phyloP scores from a whole-genome alignment of 1,284 basidiomycete species.

The Cerrena zonata region DNA sequence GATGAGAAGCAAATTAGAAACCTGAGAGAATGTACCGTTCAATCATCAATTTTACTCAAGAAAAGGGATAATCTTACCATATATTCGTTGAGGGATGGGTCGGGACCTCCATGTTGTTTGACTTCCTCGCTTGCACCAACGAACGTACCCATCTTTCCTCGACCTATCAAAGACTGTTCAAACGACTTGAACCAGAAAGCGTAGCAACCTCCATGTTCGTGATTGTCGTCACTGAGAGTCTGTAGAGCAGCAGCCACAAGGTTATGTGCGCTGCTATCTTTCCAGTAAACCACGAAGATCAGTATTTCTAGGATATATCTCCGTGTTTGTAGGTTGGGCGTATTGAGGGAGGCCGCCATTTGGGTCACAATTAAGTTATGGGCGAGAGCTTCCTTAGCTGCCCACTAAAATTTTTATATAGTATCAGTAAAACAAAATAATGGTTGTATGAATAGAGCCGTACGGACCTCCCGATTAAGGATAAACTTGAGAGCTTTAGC shows the following conservation, averaged over 20 bases:
- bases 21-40: constrained; percentile 36
- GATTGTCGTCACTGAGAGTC: constrained; percentile 59
- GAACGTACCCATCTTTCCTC: constrained; percentile 91
- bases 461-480: constrained; percentile 68
- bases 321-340: constrained; percentile 76
- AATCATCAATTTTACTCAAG: constrained; percentile 12
- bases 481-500: constrained; percentile 85
- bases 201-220: constrained; percentile 57
- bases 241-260: constrained; percentile 63
- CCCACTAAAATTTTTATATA: constrained; percentile 41
- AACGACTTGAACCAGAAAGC: constrained; percentile 88
- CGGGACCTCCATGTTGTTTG: constrained; percentile 52
- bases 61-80: constrained; percentile 49
- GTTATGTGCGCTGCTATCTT: constrained; percentile 41
- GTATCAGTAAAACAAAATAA: background rate
- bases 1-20: constrained; percentile 66
- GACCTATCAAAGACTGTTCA: constrained; percentile 72
- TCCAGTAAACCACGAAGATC: constrained; percentile 58
- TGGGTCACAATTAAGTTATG: constrained; percentile 78
- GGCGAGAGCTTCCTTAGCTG: constrained; percentile 72
- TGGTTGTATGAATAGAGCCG: background rate
- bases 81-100: constrained; percentile 74
- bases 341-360: constrained; percentile 81
- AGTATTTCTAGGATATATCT: constrained; percentile 79
- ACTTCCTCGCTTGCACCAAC: constrained; percentile 93